Percentiles rank a stretch among this genome's conserved stretches.
Conservation (phyloP, 345 rosid genomes). For the Isatis tinctoria region DNA sequence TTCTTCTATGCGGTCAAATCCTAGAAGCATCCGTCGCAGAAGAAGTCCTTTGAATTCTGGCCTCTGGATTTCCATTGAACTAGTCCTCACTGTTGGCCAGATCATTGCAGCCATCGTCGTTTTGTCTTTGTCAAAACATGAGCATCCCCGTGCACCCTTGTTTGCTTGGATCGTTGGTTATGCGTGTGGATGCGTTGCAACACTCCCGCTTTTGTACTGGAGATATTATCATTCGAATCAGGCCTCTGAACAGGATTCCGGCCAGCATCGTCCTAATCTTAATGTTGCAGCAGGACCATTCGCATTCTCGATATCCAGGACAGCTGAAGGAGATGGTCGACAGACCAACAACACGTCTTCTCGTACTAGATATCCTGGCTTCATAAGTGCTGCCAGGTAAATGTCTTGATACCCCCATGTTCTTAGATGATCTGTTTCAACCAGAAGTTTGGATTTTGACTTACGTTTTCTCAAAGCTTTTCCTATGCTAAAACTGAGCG, state of each 20-base stretch:
- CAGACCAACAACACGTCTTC: constrained; percentile 41
- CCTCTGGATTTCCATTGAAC: constrained; percentile 84
- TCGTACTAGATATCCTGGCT: constrained; percentile 51
- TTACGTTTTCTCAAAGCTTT: background rate
- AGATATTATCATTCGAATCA: constrained; percentile 74
- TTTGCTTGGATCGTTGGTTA: constrained; percentile 90
- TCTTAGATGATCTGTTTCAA: background rate
- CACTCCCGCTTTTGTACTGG: constrained; percentile 89
- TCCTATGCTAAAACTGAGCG: background rate
- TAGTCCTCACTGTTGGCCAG: constrained; percentile 78
- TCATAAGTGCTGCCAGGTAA: constrained; percentile 64
- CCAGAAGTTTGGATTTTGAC: background rate
- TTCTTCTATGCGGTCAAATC: constrained; percentile 46
- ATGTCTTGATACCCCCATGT: background rate
- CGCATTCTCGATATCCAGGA: constrained; percentile 65
- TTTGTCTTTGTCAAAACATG: constrained; percentile 69
- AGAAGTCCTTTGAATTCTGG: constrained; percentile 96
- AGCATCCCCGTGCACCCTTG: constrained; percentile 75
- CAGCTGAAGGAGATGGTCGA: constrained; percentile 65
- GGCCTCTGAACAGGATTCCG: constrained; percentile 58
- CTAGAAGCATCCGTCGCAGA: constrained; percentile 62
- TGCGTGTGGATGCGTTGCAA: constrained; percentile 83
- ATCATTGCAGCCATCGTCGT: constrained; percentile 78
- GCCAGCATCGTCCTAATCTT: constrained; percentile 61
- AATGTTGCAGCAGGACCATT: constrained; percentile 74